A percentile compares a stretch with the other conserved stretches of the same genome.
phyloP scores from a whole-genome alignment of 2,329 filamentous ascomycete species.

The Colletotrichum chlorophyti region DNA sequence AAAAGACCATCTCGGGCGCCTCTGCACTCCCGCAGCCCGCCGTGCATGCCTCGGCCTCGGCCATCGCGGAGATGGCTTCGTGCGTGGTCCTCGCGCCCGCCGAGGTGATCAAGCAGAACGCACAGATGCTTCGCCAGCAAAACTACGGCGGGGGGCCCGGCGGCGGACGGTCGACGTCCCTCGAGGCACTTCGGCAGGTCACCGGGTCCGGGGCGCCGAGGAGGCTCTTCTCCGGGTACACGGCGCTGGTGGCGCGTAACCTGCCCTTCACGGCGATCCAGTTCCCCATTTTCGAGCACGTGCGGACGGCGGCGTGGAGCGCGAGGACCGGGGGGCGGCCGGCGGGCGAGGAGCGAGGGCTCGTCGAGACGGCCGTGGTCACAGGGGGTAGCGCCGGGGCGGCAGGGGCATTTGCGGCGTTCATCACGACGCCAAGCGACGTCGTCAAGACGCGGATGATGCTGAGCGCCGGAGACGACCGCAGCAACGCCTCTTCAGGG shows the following conservation, averaged over 20 bases:
- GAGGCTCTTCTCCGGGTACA: constrained; percentile 75
- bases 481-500: not conserved
- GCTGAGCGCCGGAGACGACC: constrained; percentile 63
- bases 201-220: constrained; percentile 61
- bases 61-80: constrained; percentile 80
- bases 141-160: constrained; percentile 2
- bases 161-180: constrained; percentile 46
- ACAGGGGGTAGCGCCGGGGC: constrained; percentile 77
- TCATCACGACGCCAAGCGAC: constrained; percentile 87
- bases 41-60: constrained; percentile 77
- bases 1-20: constrained; percentile 62
- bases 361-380: constrained; percentile 73
- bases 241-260: constrained; percentile 81
- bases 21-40: constrained; percentile 69
- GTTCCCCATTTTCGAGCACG: constrained; percentile 83
- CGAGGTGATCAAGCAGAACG: constrained; percentile 93
- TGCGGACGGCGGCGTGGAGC: constrained; percentile 62
- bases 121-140: constrained; percentile 72
- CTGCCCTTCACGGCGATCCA: constrained; percentile 88
- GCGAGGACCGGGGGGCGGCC: constrained; percentile 37
- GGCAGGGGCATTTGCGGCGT: constrained; percentile 77
- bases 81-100: constrained; percentile 88
- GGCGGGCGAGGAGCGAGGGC: constrained; percentile 31
- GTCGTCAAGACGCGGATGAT: constrained; percentile 92
- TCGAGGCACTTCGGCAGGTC: constrained; percentile 56